Percentiles rank a stretch among this genome's conserved stretches.
Conservation (phyloP, 202 grass and related monocot genomes). For the Sporobolus alterniflorus region DNA sequence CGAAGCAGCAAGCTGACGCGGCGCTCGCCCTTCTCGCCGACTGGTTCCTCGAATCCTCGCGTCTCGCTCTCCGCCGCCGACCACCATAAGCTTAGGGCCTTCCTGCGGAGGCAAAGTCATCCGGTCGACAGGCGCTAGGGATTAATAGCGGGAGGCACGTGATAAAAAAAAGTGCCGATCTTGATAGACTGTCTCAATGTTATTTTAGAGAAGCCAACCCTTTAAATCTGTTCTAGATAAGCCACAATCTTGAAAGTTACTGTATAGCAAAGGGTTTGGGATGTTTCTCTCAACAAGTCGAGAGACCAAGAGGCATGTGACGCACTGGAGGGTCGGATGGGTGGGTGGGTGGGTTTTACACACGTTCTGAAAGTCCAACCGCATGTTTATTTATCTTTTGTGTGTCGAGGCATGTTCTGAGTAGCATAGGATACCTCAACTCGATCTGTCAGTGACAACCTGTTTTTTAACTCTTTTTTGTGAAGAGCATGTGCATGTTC, state of each 20-base stretch:
- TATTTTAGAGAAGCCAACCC: too few relatives aligned
- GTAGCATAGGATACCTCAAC: background rate
- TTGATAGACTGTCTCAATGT: too few relatives aligned
- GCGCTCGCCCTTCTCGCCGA: constrained; percentile 71
- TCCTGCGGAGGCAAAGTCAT: too few relatives aligned
- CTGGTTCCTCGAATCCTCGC: constrained; percentile 79
- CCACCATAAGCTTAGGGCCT: constrained; percentile 72
- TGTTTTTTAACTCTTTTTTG: background rate
- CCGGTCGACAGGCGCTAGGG: too few relatives aligned
- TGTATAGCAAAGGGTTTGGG: too few relatives aligned
- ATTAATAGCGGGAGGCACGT: too few relatives aligned
- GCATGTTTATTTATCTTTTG: background rate
- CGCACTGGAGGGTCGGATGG: background rate
- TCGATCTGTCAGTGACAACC: background rate
- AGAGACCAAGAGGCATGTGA: constrained; percentile 3
- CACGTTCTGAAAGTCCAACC: too few relatives aligned
- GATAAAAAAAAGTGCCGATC: too few relatives aligned
- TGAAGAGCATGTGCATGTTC: background rate
- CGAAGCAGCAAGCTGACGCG: constrained; percentile 62
- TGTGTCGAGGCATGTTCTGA: background rate
- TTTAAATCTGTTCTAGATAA: too few relatives aligned
- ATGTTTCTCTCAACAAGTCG: background rate
- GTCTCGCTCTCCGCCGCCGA: constrained; percentile 62
- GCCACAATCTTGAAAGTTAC: too few relatives aligned
- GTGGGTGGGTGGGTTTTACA: too few relatives aligned